Evolutionary conservation across 139 green algal genomes (phyloP).

Genomic region (Chlorella sp.): DNA sequence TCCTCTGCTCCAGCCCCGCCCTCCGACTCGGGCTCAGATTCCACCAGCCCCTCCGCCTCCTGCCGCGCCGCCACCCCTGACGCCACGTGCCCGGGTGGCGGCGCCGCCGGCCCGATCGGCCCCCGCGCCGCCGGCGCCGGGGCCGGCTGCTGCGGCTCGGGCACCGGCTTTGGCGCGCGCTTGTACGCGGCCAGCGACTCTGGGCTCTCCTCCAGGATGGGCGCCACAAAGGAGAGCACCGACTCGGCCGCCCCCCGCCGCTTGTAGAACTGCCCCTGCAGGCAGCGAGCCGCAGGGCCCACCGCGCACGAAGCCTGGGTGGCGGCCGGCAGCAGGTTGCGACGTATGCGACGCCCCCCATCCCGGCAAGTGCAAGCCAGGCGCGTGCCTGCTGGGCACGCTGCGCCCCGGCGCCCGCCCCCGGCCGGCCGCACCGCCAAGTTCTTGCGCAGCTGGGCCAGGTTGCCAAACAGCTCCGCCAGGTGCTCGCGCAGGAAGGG

Average conservation of each 20-base stretch:
- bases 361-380: too few relatives aligned
- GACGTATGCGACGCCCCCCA: too few relatives aligned
- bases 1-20: background rate
- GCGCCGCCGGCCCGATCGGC: background rate
- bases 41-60: background rate
- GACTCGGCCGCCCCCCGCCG: background rate
- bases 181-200: constrained; percentile 26
- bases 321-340: too few relatives aligned
- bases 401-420: too few relatives aligned
- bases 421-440: constrained; percentile 11
- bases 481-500: constrained; percentile 25
- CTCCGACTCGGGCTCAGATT: too few relatives aligned
- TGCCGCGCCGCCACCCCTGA: background rate
- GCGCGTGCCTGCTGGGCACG: too few relatives aligned
- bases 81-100: background rate
- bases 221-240: constrained; percentile 36
- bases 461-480: constrained; percentile 37
- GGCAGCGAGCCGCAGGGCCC: too few relatives aligned
- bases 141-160: background rate
- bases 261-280: constrained; percentile 42
- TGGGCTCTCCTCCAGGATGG: constrained; percentile 43
- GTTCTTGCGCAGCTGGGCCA: constrained; percentile 38
- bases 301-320: too few relatives aligned
- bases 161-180: background rate
- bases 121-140: background rate